These are phyloP conservation scores for Houttuynia cordata DNA, from an alignment of 164 flowering plant genomes.

Conservation along the genomic window DNA sequence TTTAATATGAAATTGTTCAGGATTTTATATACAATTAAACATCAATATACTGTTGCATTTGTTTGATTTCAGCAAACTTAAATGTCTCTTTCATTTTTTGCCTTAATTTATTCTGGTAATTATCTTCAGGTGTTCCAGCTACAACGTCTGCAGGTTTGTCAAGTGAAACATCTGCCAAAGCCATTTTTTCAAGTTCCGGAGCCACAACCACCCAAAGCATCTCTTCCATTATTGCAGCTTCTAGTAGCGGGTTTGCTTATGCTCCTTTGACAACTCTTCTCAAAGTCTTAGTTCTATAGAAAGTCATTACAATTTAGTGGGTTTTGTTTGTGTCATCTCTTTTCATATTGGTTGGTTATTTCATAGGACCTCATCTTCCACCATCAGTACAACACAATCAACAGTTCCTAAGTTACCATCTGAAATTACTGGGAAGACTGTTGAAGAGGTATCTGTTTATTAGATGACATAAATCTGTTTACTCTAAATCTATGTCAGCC, in stretches of 20 bases:
- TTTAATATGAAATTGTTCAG: no score
- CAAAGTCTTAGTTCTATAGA: background rate
- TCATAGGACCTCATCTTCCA: conserved; percentile 38
- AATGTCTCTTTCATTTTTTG: no score
- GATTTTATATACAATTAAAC: no score
- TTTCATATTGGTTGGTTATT: conserved; percentile 5
- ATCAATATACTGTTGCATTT: no score
- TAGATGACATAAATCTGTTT: no score
- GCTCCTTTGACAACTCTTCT: background rate
- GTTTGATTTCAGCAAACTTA: no score
- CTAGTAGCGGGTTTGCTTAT: conserved; percentile 59
- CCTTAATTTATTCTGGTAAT: no score
- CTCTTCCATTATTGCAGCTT: conserved; percentile 41
- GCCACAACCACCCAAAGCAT: conserved; percentile 41
- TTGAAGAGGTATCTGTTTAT: conserved; percentile 64
- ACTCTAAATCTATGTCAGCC: background rate
- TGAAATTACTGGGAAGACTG: conserved; percentile 88
- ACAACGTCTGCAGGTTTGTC: conserved; percentile 34
- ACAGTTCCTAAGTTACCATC: conserved; percentile 82
- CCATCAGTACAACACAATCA: conserved; percentile 28
- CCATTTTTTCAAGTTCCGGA: conserved; percentile 24
- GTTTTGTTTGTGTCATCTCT: background rate
- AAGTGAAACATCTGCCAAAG: conserved; percentile 15
- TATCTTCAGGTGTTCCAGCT: conserved; percentile 28
- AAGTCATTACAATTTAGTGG: background rate